These are phyloP conservation scores for Aspergillus carlsbadensis DNA, from an alignment of 495 filamentous ascomycete genomes.

Conservation along the genomic window DNA sequence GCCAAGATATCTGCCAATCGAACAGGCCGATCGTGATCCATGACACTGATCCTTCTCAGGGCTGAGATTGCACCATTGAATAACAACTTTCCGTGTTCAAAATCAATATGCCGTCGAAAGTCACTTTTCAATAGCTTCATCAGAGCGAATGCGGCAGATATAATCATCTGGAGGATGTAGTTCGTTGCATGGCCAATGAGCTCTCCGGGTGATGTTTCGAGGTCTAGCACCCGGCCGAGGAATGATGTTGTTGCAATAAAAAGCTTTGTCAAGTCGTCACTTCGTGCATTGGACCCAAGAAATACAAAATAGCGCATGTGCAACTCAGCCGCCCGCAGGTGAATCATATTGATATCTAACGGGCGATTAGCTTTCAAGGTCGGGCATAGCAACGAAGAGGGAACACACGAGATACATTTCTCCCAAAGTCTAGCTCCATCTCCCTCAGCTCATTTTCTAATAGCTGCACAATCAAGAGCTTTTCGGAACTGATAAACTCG, in stretches of 20 bases:
- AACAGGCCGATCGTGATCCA: constrained; percentile 79
- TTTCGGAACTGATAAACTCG: constrained; percentile 71
- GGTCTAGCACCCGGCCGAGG: constrained; percentile 44
- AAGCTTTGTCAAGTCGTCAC: constrained; percentile 69
- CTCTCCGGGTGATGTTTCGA: constrained; percentile 47
- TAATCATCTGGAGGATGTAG: constrained; percentile 91
- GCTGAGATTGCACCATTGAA: constrained; percentile 77
- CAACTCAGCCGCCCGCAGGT: constrained; percentile 45
- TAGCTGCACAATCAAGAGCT: constrained; percentile 62
- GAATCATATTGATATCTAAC: constrained; percentile 59
- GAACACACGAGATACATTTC: constrained; percentile 49
- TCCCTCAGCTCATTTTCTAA: constrained; percentile 53
- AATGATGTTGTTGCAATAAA: constrained; percentile 58
- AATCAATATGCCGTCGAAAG: constrained; percentile 65
- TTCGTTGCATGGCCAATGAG: constrained; percentile 75
- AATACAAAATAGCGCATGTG: constrained; percentile 50
- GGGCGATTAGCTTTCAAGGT: constrained; percentile 59
- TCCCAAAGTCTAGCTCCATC: constrained; percentile 49
- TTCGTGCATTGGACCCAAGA: constrained; percentile 56
- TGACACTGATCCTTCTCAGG: constrained; percentile 76
- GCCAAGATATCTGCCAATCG: constrained; percentile 47
- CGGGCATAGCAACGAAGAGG: constrained; percentile 48
- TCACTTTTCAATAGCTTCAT: constrained; percentile 83
- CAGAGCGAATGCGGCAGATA: constrained; percentile 81
- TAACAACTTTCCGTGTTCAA: constrained; percentile 70